Evolutionary conservation across 1,139 yeast species (phyloP), one percentile per base, ranked within the genome.

Genomic region (Lodderomyces pseudojiufengensis): DNA sequence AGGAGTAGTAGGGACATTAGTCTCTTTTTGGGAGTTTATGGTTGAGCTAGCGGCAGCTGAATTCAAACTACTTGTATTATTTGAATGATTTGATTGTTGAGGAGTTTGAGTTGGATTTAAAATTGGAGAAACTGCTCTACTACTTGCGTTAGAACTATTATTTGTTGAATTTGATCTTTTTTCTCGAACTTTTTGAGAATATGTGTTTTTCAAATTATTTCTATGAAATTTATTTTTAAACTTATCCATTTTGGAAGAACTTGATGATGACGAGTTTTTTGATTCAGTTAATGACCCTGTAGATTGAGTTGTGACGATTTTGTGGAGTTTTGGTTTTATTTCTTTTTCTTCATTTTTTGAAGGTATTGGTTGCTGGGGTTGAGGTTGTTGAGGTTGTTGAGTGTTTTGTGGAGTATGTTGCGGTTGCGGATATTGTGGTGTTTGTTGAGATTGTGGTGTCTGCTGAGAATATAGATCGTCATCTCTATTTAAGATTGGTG

Each of bases 161-260:
- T 30, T 32, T 11, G 50, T 50, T 10, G 61, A 57, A 37, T 57
- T 62, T 2, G 69, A 59, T 21, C 70, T 46, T 38, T 59, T 54
- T 33, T 59, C 61, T 30, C 54, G 60, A 14, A 63, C 65, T 32
- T 58, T 68, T 31, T 54, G 54, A 2, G 66, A 59, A 46, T 65
- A 65, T 2, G 65, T 52, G 35, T 58, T 57, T 27, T 55, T 51
- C 28, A 39, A 31, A 32, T 32, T 32, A 6, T 30, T n/a, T 11
- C 31, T 24, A 14, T 32, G 35, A 15, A 32, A 27, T 13, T 26
- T 3, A 49, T 27, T 31, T 25, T 37, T 23, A 51, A 43, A 18
- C 13, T 32, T 54, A 24, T 59, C 51, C 51, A 61, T 54, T 39
- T 56, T 59, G 1, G 47, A 38, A 15, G 46, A 37, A 6, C 40